Evolutionary conservation across 331 rosid species (phyloP), one percentile per base, ranked within the genome.

Genomic region (Quercus lobata): DNA sequence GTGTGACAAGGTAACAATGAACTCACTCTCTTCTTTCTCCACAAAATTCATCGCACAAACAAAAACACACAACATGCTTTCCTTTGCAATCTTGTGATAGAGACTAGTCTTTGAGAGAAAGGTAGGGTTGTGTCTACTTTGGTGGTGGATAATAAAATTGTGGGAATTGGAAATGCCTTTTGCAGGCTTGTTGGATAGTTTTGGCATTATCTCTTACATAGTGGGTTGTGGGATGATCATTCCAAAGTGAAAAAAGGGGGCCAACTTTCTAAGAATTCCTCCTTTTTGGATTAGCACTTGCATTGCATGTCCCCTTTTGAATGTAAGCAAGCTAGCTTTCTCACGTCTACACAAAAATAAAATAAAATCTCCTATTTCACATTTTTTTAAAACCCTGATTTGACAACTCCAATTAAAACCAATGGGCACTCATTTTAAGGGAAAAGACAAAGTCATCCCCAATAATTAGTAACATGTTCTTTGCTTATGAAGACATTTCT

Each of bases 181-280:
- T 85, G 74, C 61, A 78, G 77, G 55, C 60, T 55, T n/a, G 44
- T 18, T 55, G 21, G 61, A 73, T 71, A 71, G 75, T 77, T 70
- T 18, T 74, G 75, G 80, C 77, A 56, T 72, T 78, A 80, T 34
- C 3, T 83, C 17, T 7, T 58, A 35, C 69, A 57, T 76, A 80
- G 89, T 73, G 84, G 87, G 80, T 53, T 68, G 80, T 73, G 84
- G 78, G 88, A 57, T 75, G 90, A 74, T 72, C 69, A 85, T 82
- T 85, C 84, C 76, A 83, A 81, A 66, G 86, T 44, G 82, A 83
- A 89, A 83, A 89, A 91, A 89, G 93, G 80, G 89, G 87, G 91
- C 87, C 90, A 91, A 88, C 97, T 91, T 93, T 93, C 91, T 81
- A 83, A 84, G 87, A 76, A 85, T 88, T 91, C 89, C 81, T 82